Conservation (phyloP, 2,329 filamentous ascomycete genomes). For the Botrytis aclada region DNA sequence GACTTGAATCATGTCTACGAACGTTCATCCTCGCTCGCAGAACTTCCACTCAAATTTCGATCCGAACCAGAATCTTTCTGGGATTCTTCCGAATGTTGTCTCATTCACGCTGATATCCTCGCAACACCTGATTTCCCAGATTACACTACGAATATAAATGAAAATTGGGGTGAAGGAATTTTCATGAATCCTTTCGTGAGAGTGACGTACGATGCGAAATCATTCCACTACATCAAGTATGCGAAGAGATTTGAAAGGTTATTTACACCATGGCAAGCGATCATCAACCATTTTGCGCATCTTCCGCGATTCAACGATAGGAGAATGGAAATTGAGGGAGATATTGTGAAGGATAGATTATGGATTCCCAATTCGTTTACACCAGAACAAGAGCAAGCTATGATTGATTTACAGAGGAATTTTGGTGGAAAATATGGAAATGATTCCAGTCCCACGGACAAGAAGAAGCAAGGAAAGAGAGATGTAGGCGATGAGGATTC, state of each 20-base stretch:
- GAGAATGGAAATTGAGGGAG: conserved; percentile 56
- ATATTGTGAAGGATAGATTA: conserved; percentile 49
- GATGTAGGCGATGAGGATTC: conserved; percentile 7
- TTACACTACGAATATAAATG: conserved; percentile 13
- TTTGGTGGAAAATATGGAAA: conserved; percentile 23
- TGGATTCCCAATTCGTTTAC: conserved; percentile 42
- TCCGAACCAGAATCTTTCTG: conserved; percentile 57
- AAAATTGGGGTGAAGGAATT: conserved; percentile 50
- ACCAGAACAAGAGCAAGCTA: conserved; percentile 34
- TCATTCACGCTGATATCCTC: conserved; percentile 51
- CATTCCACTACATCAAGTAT: conserved; percentile 56
- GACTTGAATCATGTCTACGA: conserved; percentile 22
- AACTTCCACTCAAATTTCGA: conserved; percentile 45
- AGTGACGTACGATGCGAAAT: conserved; percentile 60
- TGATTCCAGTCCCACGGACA: conserved; percentile 4
- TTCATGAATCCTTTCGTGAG: conserved; percentile 75
- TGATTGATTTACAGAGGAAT: conserved; percentile 24
- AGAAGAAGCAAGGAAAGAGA: conserved; percentile 25
- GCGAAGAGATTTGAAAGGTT: conserved; percentile 65
- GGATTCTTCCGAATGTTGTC: conserved; percentile 64
- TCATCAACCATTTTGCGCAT: conserved; percentile 54
- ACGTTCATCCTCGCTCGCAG: not conserved
- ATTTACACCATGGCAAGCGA: conserved; percentile 55
- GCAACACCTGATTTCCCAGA: conserved; percentile 29
- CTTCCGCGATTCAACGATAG: conserved; percentile 61